Base-by-base conservation (phyloP, 2,329 filamentous ascomycete species). In the Cladosporium sp. region DNA sequence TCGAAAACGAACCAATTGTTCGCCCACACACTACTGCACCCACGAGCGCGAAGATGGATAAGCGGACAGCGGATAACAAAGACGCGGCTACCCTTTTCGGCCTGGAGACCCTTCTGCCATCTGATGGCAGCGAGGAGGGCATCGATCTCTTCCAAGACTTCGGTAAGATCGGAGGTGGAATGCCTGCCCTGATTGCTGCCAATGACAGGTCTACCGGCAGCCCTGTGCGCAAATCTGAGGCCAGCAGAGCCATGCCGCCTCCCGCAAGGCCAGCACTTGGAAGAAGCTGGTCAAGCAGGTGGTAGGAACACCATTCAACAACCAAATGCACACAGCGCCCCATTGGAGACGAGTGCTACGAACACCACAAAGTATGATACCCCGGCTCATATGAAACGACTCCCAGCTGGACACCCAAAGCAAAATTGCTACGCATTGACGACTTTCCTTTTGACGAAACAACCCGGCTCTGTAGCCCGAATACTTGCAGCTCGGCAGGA, bases 61-160 rank as follows among this genome's bases (percentile, higher is more conserved):
- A 57, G 14, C 18, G 34, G 51, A 21, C 12, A 21, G 67, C 65
- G 54, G 67, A 65, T 44, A 68, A 79, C 61, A 82, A 79, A 77
- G 74, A 77, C 15, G 82, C 85, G 54, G 83, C 86, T 8, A 85
- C 86, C 15, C 83, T 87, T 34, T 87, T 84, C 71, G 79, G 81
- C 24, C 71, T 82, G 0, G 84, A 87, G 41, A 64, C 60, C 24
- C 36, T 64, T 32, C 82, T 89, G 49, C 80, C 87, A 61, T 81
- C 83, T 65, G 87, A 90, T 67, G 86, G 88, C 49, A 80, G 81
- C 3, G 82, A 86, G 66, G 79, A 85, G 15, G 87, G 85, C 1
- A 84, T 92, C 60, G 90, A 93, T 72, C 89, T 93, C 70, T 84
- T 91, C 55, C 88, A 91, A 74, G 90, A 90, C 11, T 93, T 92